phyloP scores from a whole-genome alignment of 2,329 filamentous ascomycete genomes.

The Hypocreales sp. region DNA sequence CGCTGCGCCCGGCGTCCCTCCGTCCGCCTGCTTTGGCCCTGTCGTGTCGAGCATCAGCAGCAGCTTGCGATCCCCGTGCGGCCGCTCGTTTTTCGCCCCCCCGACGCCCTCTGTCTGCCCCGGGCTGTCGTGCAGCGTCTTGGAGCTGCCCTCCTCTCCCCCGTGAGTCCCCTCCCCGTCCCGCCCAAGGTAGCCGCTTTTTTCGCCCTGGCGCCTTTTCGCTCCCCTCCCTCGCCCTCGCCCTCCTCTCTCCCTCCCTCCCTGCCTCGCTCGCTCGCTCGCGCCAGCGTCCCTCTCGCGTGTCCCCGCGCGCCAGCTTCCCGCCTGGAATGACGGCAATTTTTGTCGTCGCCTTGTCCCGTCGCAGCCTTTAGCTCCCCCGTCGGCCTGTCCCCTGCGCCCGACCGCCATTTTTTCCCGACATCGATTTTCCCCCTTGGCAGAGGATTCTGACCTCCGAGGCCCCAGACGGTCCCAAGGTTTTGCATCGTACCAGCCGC shows the following conservation, averaged over 20 bases:
- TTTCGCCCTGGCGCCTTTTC: slow-evolving; percentile 2
- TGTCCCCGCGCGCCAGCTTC: neutral
- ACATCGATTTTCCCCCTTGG: no score
- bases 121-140: slow-evolving; percentile 6
- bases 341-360: neutral
- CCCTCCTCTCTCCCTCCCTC: slow-evolving; percentile 1
- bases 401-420: no score
- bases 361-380: no score
- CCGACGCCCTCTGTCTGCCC: slow-evolving; percentile 1
- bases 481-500: no score
- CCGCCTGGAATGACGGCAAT: neutral
- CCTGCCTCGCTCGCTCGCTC: neutral
- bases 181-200: slow-evolving; percentile 3
- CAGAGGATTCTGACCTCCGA: no score
- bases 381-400: no score
- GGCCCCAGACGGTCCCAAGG: no score
- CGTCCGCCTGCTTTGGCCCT: neutral
- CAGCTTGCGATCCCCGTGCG: slow-evolving; percentile 1
- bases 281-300: no score
- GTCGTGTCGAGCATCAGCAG: slow-evolving; percentile 1
- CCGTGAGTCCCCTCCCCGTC: slow-evolving; percentile 2
- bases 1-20: slow-evolving; percentile 1
- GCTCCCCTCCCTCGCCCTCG: slow-evolving; percentile 1
- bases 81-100: slow-evolving; percentile 3
- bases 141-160: slow-evolving; percentile 6